Percentiles rank a stretch among this genome's conserved stretches.
Evolutionary conservation across 257 asterid species (phyloP).

Genomic region (Petrea volubilis): DNA sequence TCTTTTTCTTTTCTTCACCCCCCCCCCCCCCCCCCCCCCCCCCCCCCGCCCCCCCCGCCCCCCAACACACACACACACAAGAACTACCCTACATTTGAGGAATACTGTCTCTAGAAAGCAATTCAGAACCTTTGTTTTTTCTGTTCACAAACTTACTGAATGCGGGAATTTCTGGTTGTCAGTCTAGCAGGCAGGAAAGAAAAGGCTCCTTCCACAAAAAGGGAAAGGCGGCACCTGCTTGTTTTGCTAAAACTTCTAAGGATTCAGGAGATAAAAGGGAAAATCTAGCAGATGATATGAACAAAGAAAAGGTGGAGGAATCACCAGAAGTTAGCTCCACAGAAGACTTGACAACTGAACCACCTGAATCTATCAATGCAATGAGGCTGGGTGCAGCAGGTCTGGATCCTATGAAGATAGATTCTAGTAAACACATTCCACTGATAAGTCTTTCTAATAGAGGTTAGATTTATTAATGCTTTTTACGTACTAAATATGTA

Average conservation of each 20-base stretch:
- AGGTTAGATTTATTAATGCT: conserved; percentile 40
- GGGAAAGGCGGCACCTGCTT: conserved; percentile 46
- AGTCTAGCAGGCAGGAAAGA: conserved; percentile 43
- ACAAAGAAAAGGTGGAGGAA: conserved; percentile 32
- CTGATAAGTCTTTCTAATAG: conserved; percentile 27
- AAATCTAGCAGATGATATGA: conserved; percentile 24
- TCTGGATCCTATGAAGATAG: conserved; percentile 29
- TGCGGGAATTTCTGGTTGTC: conserved; percentile 18
- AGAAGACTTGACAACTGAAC: conserved; percentile 27
- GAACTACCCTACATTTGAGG: neutral
- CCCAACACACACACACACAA: too few relatives aligned
- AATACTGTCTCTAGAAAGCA: neutral
- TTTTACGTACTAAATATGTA: conserved; percentile 3
- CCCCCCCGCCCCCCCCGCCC: too few relatives aligned
- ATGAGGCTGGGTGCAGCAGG: conserved; percentile 29
- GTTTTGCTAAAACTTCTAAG: conserved; percentile 33
- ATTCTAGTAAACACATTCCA: conserved; percentile 21
- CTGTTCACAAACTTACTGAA: neutral
- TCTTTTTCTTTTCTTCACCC: neutral
- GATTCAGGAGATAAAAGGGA: conserved; percentile 37
- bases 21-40: too few relatives aligned
- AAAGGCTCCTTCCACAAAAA: conserved; percentile 41
- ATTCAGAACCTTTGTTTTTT: neutral
- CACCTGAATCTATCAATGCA: conserved; percentile 22
- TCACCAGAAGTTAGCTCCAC: conserved; percentile 32